Conservation (phyloP, 73 alveolate species). For the Paramecium primaurelia region DNA sequence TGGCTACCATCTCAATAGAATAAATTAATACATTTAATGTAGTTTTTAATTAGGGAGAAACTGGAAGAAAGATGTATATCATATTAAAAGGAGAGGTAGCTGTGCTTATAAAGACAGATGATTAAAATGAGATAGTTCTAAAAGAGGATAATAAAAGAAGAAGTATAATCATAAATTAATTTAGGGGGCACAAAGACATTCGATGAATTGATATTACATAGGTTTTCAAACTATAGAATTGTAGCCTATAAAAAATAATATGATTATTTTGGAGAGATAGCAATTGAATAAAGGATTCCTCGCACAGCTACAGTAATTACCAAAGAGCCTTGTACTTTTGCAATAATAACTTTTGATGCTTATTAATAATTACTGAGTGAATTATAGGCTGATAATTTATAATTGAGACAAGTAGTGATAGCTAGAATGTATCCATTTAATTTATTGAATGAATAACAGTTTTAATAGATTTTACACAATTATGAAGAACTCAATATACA, state of each 20-base stretch:
- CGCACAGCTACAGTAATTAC: conserved; percentile 21
- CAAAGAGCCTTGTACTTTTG: background rate
- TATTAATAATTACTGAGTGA: background rate
- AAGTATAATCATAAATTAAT: background rate
- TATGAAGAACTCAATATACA: background rate
- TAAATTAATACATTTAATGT: background rate
- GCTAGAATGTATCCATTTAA: background rate
- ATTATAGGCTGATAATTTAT: background rate
- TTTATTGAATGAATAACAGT: background rate
- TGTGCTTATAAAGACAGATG: background rate
- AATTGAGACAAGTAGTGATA: background rate
- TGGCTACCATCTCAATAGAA: background rate
- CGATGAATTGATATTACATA: background rate
- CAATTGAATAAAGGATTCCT: background rate
- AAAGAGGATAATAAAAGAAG: background rate
- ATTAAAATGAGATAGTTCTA: background rate
- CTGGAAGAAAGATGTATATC: conserved; percentile 27
- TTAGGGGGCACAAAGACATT: background rate
- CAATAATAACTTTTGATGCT: background rate
- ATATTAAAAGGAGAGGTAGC: conserved; percentile 37
- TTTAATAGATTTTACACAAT: background rate
- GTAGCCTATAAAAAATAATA: background rate
- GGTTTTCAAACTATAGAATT: background rate
- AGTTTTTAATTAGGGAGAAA: conserved; percentile 16
- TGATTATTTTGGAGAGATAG: conserved; percentile 39